A percentile compares a stretch with the other conserved stretches of the same genome.
phyloP scores from a whole-genome alignment of 2,329 filamentous ascomycete genomes.

The Exutisphaerella laricina region DNA sequence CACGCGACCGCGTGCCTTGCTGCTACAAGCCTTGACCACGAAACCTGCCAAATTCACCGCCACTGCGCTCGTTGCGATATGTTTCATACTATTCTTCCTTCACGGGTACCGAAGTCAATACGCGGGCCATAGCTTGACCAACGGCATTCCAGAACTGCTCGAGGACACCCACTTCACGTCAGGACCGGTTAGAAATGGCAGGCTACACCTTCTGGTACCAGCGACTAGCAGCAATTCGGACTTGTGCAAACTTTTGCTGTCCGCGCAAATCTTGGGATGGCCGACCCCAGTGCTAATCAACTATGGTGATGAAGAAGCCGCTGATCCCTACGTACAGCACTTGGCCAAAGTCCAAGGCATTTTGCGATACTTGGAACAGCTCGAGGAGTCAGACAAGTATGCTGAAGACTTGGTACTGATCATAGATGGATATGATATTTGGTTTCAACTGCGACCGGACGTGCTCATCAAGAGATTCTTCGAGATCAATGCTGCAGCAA shows the following conservation, averaged over 20 bases:
- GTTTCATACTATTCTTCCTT: conserved; percentile 6
- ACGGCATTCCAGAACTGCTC: background rate
- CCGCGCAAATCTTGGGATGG: conserved; percentile 54
- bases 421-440: conserved; percentile 58
- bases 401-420: conserved; percentile 58
- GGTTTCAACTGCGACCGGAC: conserved; percentile 60
- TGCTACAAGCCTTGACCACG: conserved; percentile 5
- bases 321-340: conserved; percentile 39
- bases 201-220: conserved; percentile 53
- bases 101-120: background rate
- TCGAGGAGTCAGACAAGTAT: conserved; percentile 36
- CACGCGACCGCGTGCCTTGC: too few species aligned
- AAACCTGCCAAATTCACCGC: conserved; percentile 11
- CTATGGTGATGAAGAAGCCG: conserved; percentile 33
- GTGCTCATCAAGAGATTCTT: conserved; percentile 46
- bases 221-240: conserved; percentile 43
- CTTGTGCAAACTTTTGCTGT: conserved; percentile 54
- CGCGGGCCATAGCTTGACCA: background rate
- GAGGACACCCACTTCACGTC: conserved; percentile 3
- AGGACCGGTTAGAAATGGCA: conserved; percentile 12
- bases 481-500: conserved; percentile 36
- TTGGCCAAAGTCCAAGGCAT: conserved; percentile 44
- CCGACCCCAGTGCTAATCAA: conserved; percentile 53
- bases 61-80: conserved; percentile 6
- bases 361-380: conserved; percentile 41